phyloP scores from a whole-genome alignment of 2,329 filamentous ascomycete genomes.

The Chalaropsis thielavioides region DNA sequence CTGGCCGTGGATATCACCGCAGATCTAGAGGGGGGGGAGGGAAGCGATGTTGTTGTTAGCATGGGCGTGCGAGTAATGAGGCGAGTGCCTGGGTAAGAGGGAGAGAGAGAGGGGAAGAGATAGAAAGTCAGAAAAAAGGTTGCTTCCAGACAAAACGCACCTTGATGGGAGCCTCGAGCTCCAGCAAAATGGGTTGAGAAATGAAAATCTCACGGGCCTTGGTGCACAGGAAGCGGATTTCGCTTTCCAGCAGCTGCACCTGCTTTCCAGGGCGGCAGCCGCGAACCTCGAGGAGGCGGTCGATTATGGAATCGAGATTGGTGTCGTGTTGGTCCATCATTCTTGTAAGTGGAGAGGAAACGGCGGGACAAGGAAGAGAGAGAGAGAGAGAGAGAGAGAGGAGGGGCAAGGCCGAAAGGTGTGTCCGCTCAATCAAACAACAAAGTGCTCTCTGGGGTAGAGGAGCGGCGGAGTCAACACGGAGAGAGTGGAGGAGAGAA shows the following conservation, averaged over 20 bases:
- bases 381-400: conserved; percentile 1
- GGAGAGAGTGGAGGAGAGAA: background rate
- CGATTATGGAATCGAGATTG: conserved; percentile 98
- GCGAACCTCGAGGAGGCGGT: conserved; percentile 90
- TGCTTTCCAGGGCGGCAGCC: conserved; percentile 97
- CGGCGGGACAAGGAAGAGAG: background rate
- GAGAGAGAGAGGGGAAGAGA: background rate
- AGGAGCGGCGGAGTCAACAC: conserved; percentile 11
- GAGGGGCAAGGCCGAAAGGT: background rate
- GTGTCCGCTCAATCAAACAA: conserved; percentile 5
- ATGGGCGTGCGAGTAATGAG: background rate
- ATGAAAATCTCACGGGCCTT: conserved; percentile 99
- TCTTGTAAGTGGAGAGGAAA: conserved; percentile 15
- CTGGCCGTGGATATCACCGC: conserved; percentile 97
- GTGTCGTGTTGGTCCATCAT: conserved; percentile 68
- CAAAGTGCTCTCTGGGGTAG: background rate
- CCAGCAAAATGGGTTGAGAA: conserved; percentile 92
- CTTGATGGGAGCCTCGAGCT: conserved; percentile 98
- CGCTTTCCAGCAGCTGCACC: conserved; percentile 88
- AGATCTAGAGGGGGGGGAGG: conserved; percentile 51
- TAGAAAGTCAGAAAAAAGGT: background rate
- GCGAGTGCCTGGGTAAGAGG: background rate
- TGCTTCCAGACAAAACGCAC: no score
- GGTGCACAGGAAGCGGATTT: conserved; percentile 94
- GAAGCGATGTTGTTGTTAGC: conserved; percentile 15